Evolutionary conservation across 2,329 filamentous ascomycete species (phyloP), one percentile per base, ranked within the genome.

Genomic region (Simplicillium aogashimaense): DNA sequence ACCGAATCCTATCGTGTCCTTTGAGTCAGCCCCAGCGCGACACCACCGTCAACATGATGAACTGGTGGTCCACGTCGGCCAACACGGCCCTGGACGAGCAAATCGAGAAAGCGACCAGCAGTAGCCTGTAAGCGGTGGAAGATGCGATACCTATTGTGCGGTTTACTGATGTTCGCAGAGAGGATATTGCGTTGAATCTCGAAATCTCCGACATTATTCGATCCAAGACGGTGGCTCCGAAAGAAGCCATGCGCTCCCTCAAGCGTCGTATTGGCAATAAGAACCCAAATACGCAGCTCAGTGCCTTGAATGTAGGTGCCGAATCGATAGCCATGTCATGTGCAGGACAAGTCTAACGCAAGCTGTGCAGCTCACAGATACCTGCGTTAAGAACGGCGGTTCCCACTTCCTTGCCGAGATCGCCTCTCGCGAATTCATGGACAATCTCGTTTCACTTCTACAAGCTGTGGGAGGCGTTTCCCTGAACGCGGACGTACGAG

Each of bases 121-220:
- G 87, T 58, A 97, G 89, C 64, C 72, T 98, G 83, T 95, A 77
- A 47, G 81, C 25, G 14, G 4, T 38, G 14, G 8, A 15, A 6
- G 17, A 12, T 4, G 4, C 13, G 13, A 7, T 33, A n/a, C 15
- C 5, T 16, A 33, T 5, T 7, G 4, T 12, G 15, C 13, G 31
- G 15, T 12, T n/a, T 33, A 16, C 13, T 16, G 15, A 33, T 9
- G 20, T 25, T 5, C 5, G 13, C 36, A 94, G 87, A 51, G 89
- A 98, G 66, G 90, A 98, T 57, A 97, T 98, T 60, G 84, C 92
- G 32, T 78, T 95, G 51, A 97, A 97, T 60, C 81, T 98, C 56
- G 92, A 98, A 65, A 97, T 98, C 53, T 95, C 90, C 61, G 92
- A 98, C 67, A 72, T 94, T 52, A 95, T 98, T 62, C 80, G 92